Conservation (phyloP, 2,329 filamentous ascomycete species). For the Diaporthe batatas region DNA sequence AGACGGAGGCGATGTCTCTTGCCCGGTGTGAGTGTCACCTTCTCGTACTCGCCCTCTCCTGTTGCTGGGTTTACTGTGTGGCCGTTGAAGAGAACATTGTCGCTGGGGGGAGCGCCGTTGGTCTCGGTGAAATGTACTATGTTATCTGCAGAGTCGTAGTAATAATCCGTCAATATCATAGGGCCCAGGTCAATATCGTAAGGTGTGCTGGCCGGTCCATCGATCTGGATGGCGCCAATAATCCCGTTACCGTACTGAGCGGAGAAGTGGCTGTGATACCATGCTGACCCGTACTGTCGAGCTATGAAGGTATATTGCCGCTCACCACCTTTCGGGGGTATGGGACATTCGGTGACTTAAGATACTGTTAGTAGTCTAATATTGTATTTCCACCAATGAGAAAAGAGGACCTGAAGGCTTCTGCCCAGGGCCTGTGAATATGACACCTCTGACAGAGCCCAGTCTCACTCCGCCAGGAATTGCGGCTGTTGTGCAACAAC, state of each 20-base stretch:
- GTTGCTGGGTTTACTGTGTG: slow-evolving; percentile 51
- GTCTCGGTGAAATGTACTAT: slow-evolving; percentile 45
- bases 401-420: too few relatives aligned
- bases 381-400: background rate
- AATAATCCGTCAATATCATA: slow-evolving; percentile 65
- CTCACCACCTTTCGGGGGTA: slow-evolving; percentile 51
- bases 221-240: slow-evolving; percentile 61
- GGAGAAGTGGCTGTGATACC: slow-evolving; percentile 64
- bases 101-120: slow-evolving; percentile 50
- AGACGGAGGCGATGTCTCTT: slow-evolving; percentile 64
- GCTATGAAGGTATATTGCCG: slow-evolving; percentile 55
- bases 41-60: slow-evolving; percentile 50
- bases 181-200: slow-evolving; percentile 66
- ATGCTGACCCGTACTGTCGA: slow-evolving; percentile 55
- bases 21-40: slow-evolving; percentile 55
- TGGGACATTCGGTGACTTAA: slow-evolving; percentile 56
- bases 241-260: slow-evolving; percentile 63
- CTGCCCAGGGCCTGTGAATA: background rate
- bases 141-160: slow-evolving; percentile 53
- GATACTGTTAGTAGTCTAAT: background rate
- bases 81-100: slow-evolving; percentile 63
- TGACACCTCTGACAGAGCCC: background rate
- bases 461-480: background rate
- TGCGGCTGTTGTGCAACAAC: background rate
- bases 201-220: slow-evolving; percentile 60